A percentile compares a stretch with the other conserved stretches of the same genome.
phyloP scores from a whole-genome alignment of 225 moss, liverwort and hornwort species.

The Takakia lepidozioides region DNA sequence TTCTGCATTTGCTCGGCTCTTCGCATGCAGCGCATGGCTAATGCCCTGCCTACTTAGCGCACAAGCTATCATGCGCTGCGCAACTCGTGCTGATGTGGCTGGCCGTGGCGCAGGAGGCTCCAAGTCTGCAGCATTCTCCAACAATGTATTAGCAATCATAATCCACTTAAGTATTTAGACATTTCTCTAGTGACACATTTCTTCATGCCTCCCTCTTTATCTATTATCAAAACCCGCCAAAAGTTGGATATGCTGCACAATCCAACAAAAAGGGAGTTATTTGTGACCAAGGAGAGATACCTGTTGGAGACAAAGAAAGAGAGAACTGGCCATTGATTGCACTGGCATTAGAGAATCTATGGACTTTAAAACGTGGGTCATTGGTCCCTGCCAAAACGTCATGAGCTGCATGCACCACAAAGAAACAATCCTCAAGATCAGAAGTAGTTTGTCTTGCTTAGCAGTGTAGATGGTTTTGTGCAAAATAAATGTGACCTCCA shows the following conservation, averaged over 20 bases:
- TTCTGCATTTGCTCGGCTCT: conserved; percentile 42
- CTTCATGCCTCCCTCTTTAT: no score
- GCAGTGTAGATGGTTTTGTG: no score
- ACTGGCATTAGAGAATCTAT: conserved; percentile 39
- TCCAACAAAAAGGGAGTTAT: no score
- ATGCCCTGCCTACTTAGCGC: conserved; percentile 75
- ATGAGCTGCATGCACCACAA: conserved; percentile 62
- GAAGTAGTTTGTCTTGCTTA: no score
- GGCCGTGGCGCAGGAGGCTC: conserved; percentile 74
- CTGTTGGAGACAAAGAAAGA: conserved; percentile 24
- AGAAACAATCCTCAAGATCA: no score
- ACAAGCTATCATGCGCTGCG: conserved; percentile 96
- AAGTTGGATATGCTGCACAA: no score
- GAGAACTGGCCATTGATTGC: conserved; percentile 22
- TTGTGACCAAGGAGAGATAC: conserved; percentile 11
- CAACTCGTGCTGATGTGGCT: conserved; percentile 72
- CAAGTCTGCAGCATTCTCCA: conserved; percentile 33
- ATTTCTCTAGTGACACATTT: no score
- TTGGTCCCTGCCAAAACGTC: conserved; percentile 61
- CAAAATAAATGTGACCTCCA: no score
- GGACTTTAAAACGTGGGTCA: conserved; percentile 66
- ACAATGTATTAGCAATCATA: no score
- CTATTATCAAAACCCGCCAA: no score
- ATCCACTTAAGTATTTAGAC: no score
- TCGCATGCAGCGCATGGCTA: conserved; percentile 51